phyloP scores from a whole-genome alignment of 2,329 filamentous ascomycete genomes.

The Scortechinia acanthostroma region DNA sequence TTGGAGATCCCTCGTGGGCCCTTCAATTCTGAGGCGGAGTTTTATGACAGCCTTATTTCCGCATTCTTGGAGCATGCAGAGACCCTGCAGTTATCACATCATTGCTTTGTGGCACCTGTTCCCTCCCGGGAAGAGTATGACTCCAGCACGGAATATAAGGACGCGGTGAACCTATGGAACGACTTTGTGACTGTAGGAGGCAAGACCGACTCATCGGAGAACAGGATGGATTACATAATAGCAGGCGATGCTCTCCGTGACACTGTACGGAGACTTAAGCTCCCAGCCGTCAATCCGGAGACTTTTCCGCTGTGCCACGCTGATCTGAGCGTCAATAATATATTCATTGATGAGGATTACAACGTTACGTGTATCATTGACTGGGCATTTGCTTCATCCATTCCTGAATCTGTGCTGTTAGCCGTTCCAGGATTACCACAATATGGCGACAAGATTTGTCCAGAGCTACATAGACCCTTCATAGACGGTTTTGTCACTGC shows the following conservation, averaged over 20 bases:
- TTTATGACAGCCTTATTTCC: not conserved
- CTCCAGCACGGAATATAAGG: not conserved
- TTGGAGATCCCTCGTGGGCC: not conserved
- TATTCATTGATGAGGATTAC: conserved; percentile 4
- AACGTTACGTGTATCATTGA: conserved; percentile 11
- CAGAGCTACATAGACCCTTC: not conserved
- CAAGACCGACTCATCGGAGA: not conserved
- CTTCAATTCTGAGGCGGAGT: not conserved
- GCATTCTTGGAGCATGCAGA: not conserved
- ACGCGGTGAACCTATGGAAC: not conserved
- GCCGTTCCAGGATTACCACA: not conserved
- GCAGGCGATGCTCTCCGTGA: not conserved
- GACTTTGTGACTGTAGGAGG: not conserved
- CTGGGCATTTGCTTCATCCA: conserved; percentile 10
- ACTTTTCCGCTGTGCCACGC: not conserved
- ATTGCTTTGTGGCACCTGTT: not conserved
- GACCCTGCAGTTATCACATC: not conserved
- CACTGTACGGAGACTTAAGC: not conserved
- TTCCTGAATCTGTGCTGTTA: not conserved
- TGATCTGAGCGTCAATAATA: conserved; percentile 3
- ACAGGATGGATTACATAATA: not conserved
- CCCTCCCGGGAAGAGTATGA: not conserved
- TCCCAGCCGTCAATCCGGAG: not conserved
- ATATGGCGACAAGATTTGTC: not conserved
- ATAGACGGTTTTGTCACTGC: not conserved